These are phyloP conservation scores for Candida tunisiensis DNA, from an alignment of 1,139 yeast genomes.

Conservation along the genomic window DNA sequence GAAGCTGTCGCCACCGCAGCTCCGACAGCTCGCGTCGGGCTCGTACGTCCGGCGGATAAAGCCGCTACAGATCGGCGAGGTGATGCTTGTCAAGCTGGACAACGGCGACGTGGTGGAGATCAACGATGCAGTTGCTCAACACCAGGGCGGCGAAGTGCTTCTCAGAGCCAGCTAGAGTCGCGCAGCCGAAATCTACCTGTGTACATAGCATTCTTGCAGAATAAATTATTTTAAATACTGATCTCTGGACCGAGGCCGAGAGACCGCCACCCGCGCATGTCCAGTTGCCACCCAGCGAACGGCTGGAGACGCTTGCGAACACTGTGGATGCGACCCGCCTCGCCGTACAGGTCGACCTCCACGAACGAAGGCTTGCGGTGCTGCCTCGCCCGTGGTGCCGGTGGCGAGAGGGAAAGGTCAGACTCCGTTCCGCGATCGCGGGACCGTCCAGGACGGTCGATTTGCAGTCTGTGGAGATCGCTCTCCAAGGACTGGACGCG, in stretches of 20 bases:
- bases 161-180: conserved; percentile 48
- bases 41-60: conserved; percentile 53
- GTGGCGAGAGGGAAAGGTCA: conserved; percentile 12
- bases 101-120: conserved; percentile 46
- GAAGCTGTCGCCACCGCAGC: conserved; percentile 41
- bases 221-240: conserved; percentile 21
- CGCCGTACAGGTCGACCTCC: conserved; percentile 20
- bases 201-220: conserved; percentile 1
- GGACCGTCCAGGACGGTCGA: conserved; percentile 26
- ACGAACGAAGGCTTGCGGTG: conserved; percentile 14
- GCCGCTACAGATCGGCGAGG: conserved; percentile 84
- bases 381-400: conserved; percentile 4
- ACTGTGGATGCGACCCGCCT: conserved; percentile 12
- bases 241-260: conserved; percentile 44
- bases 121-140: conserved; percentile 71
- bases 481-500: no score
- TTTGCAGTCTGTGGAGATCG: conserved; percentile 22
- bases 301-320: conserved; percentile 24
- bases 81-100: conserved; percentile 41
- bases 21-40: conserved; percentile 64
- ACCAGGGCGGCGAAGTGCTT: conserved; percentile 59
- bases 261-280: conserved; percentile 68
- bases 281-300: conserved; percentile 81
- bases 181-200: no score
- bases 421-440: conserved; percentile 12